A percentile compares a stretch with the other conserved stretches of the same genome.
phyloP scores from a whole-genome alignment of 1,139 yeast genomes.

The Petasospora rhodanensis region DNA sequence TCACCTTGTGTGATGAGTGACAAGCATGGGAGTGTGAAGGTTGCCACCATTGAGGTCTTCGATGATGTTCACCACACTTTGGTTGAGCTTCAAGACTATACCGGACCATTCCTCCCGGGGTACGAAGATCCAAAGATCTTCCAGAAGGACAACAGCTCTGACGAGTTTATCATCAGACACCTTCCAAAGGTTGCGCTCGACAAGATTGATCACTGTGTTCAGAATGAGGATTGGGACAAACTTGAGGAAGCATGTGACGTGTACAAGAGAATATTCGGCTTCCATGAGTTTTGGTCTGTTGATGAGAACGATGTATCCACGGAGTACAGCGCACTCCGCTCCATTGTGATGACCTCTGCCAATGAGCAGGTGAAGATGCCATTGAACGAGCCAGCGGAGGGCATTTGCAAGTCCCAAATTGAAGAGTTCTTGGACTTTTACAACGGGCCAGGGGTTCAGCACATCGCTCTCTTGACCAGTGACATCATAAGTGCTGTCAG shows the following conservation, averaged over 20 bases:
- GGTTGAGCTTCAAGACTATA: slow-evolving; percentile 40
- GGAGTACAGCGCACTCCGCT: slow-evolving; percentile 60
- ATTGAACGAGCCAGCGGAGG: slow-evolving; percentile 75
- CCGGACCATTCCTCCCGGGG: slow-evolving; percentile 57
- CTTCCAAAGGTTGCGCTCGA: slow-evolving; percentile 37
- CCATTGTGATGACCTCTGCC: slow-evolving; percentile 71
- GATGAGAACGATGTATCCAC: slow-evolving; percentile 74
- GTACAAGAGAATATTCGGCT: slow-evolving; percentile 62
- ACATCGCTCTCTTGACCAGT: slow-evolving; percentile 62
- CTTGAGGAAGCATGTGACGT: slow-evolving; percentile 55
- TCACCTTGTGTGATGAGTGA: slow-evolving; percentile 43
- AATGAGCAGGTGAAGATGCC: slow-evolving; percentile 73
- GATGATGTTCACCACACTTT: slow-evolving; percentile 69
- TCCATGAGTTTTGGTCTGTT: slow-evolving; percentile 79
- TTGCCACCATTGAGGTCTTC: slow-evolving; percentile 56
- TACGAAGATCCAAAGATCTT: slow-evolving; percentile 31
- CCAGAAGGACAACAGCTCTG: too few species aligned
- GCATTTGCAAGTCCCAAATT: slow-evolving; percentile 64
- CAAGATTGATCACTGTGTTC: slow-evolving; percentile 73
- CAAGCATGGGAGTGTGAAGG: slow-evolving; percentile 43
- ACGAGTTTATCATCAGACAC: slow-evolving; percentile 19
- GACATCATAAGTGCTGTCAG: slow-evolving; percentile 57
- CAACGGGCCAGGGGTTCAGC: slow-evolving; percentile 82
- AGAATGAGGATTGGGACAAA: slow-evolving; percentile 67
- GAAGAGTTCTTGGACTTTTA: slow-evolving; percentile 76